These are phyloP conservation scores for Cryoendolithus antarcticus DNA, from an alignment of 2,329 filamentous ascomycete species.

Conservation along the genomic window DNA sequence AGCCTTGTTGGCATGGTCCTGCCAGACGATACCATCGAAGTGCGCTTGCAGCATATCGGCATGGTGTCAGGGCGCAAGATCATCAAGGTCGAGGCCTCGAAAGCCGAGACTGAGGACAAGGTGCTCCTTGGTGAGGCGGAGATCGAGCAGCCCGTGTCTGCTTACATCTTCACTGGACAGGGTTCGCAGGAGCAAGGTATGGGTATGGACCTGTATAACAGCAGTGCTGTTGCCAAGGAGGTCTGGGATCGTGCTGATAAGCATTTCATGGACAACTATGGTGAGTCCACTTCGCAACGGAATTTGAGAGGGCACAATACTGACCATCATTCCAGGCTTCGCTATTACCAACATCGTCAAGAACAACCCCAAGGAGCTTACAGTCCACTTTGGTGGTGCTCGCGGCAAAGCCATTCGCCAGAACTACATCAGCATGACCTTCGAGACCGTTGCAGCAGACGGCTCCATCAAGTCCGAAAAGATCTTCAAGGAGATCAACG, in stretches of 20 bases:
- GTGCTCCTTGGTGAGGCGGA: constrained; percentile 90
- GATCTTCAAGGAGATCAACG: constrained; percentile 96
- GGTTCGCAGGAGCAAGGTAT: constrained; percentile 98
- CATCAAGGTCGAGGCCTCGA: constrained; percentile 94
- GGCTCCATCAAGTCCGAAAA: constrained; percentile 94
- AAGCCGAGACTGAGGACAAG: constrained; percentile 92
- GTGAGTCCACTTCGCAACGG: constrained; percentile 38
- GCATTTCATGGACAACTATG: constrained; percentile 98
- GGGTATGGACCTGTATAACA: constrained; percentile 97
- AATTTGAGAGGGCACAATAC: not conserved
- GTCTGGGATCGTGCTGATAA: constrained; percentile 97
- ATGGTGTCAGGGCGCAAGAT: constrained; percentile 99
- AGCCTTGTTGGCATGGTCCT: constrained; percentile 97
- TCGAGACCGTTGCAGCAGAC: constrained; percentile 90
- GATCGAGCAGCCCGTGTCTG: constrained; percentile 90
- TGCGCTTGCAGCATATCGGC: constrained; percentile 89
- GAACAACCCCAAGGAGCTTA: constrained; percentile 98
- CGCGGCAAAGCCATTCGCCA: constrained; percentile 94
- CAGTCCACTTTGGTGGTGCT: constrained; percentile 93
- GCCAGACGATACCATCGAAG: constrained; percentile 87
- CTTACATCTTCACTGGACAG: constrained; percentile 97
- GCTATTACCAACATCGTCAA: constrained; percentile 98
- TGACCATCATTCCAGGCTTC: constrained; percentile 48
- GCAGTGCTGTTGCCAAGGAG: constrained; percentile 85
- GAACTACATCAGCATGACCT: constrained; percentile 99